These are phyloP conservation scores for Botryotinia calthae DNA, from an alignment of 2,329 filamentous ascomycete species.

Conservation along the genomic window DNA sequence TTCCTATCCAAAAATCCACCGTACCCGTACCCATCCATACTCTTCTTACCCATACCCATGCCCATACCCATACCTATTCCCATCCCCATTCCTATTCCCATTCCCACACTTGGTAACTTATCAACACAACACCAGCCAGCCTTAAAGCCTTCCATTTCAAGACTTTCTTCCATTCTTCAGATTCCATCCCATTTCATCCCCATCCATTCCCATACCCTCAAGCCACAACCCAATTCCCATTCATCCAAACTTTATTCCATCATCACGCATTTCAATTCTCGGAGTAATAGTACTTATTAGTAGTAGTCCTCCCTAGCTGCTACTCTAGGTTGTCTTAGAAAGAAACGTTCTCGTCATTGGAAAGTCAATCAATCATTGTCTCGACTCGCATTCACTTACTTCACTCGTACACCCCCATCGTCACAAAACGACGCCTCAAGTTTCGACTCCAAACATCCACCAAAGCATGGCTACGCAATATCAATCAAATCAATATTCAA, in stretches of 20 bases:
- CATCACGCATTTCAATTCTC: not conserved
- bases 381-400: not conserved
- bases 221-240: not conserved
- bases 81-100: no score
- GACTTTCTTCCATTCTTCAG: not conserved
- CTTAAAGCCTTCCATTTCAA: not conserved
- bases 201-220: not conserved
- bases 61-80: not conserved
- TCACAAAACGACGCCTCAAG: slow-evolving; percentile 1
- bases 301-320: not conserved
- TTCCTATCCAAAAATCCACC: not conserved
- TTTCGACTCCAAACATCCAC: not conserved
- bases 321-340: not conserved
- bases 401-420: not conserved
- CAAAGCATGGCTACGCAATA: slow-evolving; percentile 36
- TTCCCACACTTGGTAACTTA: not conserved
- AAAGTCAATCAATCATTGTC: not conserved
- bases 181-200: not conserved
- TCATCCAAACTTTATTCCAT: not conserved
- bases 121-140: not conserved
- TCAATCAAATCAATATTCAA: slow-evolving; percentile 35
- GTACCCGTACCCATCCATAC: not conserved
- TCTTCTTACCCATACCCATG: no score
- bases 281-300: not conserved
- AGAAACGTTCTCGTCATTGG: not conserved